phyloP scores from a whole-genome alignment of 2,329 filamentous ascomycete genomes.

The Colletotrichum plurivorum region DNA sequence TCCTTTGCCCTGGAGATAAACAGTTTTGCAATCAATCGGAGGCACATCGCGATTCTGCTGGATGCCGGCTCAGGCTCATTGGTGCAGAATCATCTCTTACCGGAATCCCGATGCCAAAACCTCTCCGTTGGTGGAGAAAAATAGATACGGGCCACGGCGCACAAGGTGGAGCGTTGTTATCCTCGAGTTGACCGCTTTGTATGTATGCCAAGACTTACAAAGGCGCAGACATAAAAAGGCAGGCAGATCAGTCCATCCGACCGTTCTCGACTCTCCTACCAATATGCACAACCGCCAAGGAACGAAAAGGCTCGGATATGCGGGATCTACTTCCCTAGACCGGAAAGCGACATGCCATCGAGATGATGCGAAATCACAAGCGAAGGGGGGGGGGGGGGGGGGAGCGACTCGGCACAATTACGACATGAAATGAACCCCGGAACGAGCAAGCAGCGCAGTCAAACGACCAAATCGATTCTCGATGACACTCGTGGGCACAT shows the following conservation, averaged over 20 bases:
- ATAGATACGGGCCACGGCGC: conserved; percentile 11
- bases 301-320: conserved; percentile 31
- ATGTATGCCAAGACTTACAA: conserved; percentile 31
- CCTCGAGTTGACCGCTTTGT: conserved; percentile 22
- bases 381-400: neutral
- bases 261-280: conserved; percentile 22
- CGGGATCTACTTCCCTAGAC: conserved; percentile 10
- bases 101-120: neutral
- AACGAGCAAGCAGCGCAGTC: neutral
- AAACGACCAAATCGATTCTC: neutral
- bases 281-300: conserved; percentile 22
- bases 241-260: conserved; percentile 29
- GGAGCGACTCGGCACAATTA: neutral
- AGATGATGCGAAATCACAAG: conserved; percentile 1
- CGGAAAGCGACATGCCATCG: neutral
- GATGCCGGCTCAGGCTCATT: conserved; percentile 1
- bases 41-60: neutral
- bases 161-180: conserved; percentile 21
- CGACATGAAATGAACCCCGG: neutral
- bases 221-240: conserved; percentile 33
- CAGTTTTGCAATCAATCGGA: conserved; percentile 23
- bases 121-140: conserved; percentile 39
- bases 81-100: conserved; percentile 21
- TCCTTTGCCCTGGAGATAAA: conserved; percentile 12
- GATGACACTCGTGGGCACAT: neutral